Conservation (phyloP, 495 filamentous ascomycete genomes). For the Rostrohypoxylon terebratum region DNA sequence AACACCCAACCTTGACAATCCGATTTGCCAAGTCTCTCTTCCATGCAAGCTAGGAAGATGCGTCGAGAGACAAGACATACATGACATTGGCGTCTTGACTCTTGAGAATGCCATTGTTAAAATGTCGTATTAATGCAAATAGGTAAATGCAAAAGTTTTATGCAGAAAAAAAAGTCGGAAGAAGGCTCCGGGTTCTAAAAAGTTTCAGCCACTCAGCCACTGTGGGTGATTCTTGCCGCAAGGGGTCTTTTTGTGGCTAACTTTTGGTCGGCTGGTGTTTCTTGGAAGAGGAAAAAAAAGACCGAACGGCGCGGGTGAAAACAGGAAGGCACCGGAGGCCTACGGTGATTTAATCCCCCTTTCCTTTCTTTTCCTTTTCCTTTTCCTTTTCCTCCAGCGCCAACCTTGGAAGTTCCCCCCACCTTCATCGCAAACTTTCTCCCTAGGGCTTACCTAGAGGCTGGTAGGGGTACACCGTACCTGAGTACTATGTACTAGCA, state of each 20-base stretch:
- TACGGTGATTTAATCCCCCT: neutral
- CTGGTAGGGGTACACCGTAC: too few relatives aligned
- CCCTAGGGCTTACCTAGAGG: conserved; percentile 16
- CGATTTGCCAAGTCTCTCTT: neutral
- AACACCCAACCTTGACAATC: neutral
- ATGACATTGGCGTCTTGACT: neutral
- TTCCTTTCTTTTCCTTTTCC: neutral
- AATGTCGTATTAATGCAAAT: neutral
- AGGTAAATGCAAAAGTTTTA: conserved; percentile 20
- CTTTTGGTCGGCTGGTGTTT: neutral
- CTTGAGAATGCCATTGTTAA: conserved; percentile 6
- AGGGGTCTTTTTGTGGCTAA: neutral
- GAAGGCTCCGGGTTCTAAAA: conserved; percentile 18
- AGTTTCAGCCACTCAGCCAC: conserved; percentile 43
- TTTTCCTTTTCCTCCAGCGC: neutral
- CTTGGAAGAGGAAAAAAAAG: neutral
- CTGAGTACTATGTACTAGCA: neutral
- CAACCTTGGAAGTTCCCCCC: too few relatives aligned
- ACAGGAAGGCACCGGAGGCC: conserved; percentile 23
- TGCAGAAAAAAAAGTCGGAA: neutral
- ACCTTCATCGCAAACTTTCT: conserved; percentile 22
- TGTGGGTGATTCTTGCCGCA: conserved; percentile 29
- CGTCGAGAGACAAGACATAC: neutral
- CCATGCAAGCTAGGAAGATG: neutral
- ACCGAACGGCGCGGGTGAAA: conserved; percentile 29